Base-by-base conservation (phyloP, 495 filamentous ascomycete species). In the Immersiella caudata region DNA sequence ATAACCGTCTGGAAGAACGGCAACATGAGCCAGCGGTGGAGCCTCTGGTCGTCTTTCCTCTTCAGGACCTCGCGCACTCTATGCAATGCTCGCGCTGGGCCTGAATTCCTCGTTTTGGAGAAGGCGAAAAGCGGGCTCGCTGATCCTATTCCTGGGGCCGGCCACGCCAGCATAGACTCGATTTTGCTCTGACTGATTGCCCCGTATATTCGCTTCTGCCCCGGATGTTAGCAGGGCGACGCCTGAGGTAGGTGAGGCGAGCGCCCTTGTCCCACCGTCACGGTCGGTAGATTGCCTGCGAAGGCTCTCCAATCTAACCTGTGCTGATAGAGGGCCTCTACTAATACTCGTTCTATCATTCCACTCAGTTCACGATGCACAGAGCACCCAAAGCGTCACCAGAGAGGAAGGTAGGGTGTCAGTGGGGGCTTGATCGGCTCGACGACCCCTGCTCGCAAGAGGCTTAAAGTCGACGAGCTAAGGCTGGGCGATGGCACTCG, bases 1-100 rank as follows among this genome's bases (percentile, higher is more conserved):
- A 70, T 56, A 5, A 29, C 54, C 40, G 56, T 54, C 63, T 72
- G 73, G 74, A 71, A 75, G 52, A 36, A 71, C 74, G 74, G 74
- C 74, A 71, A 64, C 73, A 64, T 66, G 69, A 73, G 71, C 73
- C 73, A 70, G 69, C 40, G n/a, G 35, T 68, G 62, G 62, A 67
- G 62, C 11, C 46, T 8, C 29, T 29, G 49, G 3, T 36, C 26
- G 63, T 54, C 62, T 60, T 68, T 46, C 62, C 62, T 61, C 46
- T 68, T 66, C 56, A 51, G 64, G 64, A 56, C 25, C 22, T 14
- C 55, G 29, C 16, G 21, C 18, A 33, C 24, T 22, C 11, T 46
- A 46, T 46, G 40, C 40, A 12, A 2, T 18, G 25, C 56, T 59
- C 8, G n/a, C 8, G 56, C 21, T 33, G 27, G 56, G 56, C 56